Percentiles rank a stretch among this genome's conserved stretches.
Evolutionary conservation across 352 stramenopile species (phyloP).

Genomic region (Pythium guiyangense): DNA sequence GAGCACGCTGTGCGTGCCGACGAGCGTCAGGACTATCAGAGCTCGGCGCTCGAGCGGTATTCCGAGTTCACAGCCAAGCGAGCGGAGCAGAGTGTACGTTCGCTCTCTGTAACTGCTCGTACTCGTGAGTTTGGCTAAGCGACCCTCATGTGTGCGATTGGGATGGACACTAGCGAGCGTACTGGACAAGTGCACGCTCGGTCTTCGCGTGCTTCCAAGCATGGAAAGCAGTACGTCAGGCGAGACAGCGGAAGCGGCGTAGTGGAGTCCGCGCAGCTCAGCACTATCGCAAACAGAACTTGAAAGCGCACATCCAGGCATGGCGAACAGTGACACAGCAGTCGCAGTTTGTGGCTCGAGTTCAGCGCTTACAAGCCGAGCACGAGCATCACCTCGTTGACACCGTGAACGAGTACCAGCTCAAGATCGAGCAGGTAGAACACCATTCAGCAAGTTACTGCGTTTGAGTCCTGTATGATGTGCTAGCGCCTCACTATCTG

Average conservation of each 20-base stretch:
- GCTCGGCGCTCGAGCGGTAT: conserved; percentile 25
- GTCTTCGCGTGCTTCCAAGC: conserved; percentile 21
- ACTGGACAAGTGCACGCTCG: conserved; percentile 19
- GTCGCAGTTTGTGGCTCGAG: conserved; percentile 6
- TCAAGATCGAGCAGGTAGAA: conserved; percentile 32
- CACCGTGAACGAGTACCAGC: conserved; percentile 30
- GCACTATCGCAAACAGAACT: conserved; percentile 13
- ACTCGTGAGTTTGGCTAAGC: too few relatives aligned
- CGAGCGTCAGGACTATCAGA: conserved; percentile 6
- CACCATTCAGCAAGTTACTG: background rate
- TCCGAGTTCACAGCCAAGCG: conserved; percentile 21
- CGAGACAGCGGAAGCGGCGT: background rate
- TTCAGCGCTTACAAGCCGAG: conserved; percentile 26
- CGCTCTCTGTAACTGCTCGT: background rate
- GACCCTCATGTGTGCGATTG: background rate
- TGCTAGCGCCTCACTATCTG: too few relatives aligned
- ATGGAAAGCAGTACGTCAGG: conserved; percentile 18
- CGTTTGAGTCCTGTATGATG: background rate
- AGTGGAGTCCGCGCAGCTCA: conserved; percentile 7
- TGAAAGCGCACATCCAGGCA: conserved; percentile 9
- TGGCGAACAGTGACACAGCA: conserved; percentile 4
- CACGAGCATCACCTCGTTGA: conserved; percentile 25
- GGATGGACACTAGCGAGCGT: conserved; percentile 14
- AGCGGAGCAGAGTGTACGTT: conserved; percentile 18
- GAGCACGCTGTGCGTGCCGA: conserved; percentile 10